Base-by-base conservation (phyloP, 169 alveolate genomes). In the Eimeria maxima region DNA sequence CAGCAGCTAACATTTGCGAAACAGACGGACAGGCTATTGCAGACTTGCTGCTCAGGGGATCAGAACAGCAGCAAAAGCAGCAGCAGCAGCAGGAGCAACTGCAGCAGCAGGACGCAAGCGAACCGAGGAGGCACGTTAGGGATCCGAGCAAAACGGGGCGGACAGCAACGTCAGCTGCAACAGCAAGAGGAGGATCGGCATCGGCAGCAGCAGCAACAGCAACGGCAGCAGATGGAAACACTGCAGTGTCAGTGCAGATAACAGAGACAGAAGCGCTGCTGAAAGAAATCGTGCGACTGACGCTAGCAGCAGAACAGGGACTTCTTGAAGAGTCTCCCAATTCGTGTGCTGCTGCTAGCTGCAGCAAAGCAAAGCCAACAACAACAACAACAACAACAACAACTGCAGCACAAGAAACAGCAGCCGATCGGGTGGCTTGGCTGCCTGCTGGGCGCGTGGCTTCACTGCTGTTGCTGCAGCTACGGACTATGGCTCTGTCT, bases 401-500 rank as follows among this genome's bases (percentile, higher is more conserved):
- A 53, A 50, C 83, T n/a, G 90, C 60, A 18, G 80, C 76, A 42
- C 50, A 57, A 1, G 55, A 45, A 20, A 6, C 95, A 33, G 81
- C 67, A 42, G 53, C 81, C 2, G 89, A 27, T 24, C 50, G 63
- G 50, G 63, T 24, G 29, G 16, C 57, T n/a, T 69, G 88, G 67
- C 88, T 73, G 11, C 87, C 88, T 1, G 86, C 89, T 45, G 57
- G 53, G 38, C 86, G 76, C 27, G 93, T 44, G 65, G 96, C 96
- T 0, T 57, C 96, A 1, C 16, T 76, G 73, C 57, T 95, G 71
- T 95, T 80, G 96, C 80, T 57, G 95, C 95, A 95, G 80, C 80
- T 90, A 57, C 94, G 95, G 45, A 96, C 95, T 5, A 78, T 91
- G 81, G 91, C 96, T n/a, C 22, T 95, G 33, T 60, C 96, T 1